Base-by-base conservation (phyloP, 2,329 filamentous ascomycete species). In the Thielaviopsis punctulata region DNA sequence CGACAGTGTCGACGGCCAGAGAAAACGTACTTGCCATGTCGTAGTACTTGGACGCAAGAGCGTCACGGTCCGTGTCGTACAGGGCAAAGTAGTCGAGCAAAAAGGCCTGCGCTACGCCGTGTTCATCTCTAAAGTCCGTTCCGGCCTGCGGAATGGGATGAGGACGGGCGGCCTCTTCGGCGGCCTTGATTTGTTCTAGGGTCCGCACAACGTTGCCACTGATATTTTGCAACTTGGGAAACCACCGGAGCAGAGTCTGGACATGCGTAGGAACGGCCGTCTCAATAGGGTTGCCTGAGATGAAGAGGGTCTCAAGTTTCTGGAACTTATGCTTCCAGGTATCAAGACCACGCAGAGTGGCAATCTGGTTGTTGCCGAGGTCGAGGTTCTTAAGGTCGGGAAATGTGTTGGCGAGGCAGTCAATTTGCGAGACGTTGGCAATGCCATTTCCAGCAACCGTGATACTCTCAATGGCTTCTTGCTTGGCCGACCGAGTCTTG, bases 361-460 rank as follows among this genome's bases (percentile, higher is more conserved):
- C 71, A 59, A 98, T 78, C 41, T 80, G 77, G 66, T 96, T 96
- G 62, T 82, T 78, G 52, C 86, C 92, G 23, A 96, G 75, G 59
- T 95, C 90, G 12, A 98, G 77, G 58, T 95, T 89, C 63, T 86
- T 82, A 55, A 96, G 71, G 56, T 89, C 83, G 0, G 89, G 87
- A 52, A 96, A 85, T 0, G 85, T 87, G 50, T 79, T 76, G 9
- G 86, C 80, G 1, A 96, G 73, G 1, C 79, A 73, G 49, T 82
- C 86, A 49, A 96, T 82, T 51, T 82, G 75, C 19, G 70, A 64
- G 36, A 95, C 76, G 57, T 84, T 81, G 49, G 77, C 70, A 45
- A 96, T 79, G 55, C 79, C 79, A 65, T 96, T 96, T 63, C 79
- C 78, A 18, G 84, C 80, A 12, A 98, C 75, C 36, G 82, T 86